These are phyloP conservation scores for Boletellus sp. DNA, from an alignment of 1,284 basidiomycete species.

Conservation along the genomic window DNA sequence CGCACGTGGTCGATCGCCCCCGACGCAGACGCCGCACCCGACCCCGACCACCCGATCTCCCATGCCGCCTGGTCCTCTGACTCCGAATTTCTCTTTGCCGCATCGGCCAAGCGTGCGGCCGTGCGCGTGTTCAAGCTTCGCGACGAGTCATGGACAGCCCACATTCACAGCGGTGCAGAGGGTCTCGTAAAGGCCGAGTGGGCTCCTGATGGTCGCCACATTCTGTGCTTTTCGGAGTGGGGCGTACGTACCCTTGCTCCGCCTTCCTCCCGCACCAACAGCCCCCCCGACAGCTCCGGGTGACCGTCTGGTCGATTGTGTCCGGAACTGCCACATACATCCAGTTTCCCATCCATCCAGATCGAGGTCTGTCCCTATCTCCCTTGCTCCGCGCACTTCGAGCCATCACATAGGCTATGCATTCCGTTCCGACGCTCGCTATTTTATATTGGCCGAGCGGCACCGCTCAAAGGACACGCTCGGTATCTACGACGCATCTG, in stretches of 20 bases:
- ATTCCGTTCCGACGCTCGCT: slow-evolving; percentile 75
- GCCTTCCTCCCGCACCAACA: slow-evolving; percentile 2
- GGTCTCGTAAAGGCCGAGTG: slow-evolving; percentile 81
- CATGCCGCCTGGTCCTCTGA: slow-evolving; percentile 80
- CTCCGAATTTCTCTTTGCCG: slow-evolving; percentile 77
- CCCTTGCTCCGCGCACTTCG: neutral
- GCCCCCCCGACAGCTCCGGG: slow-evolving; percentile 56
- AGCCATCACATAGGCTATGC: slow-evolving; percentile 55
- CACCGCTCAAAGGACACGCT: slow-evolving; percentile 84
- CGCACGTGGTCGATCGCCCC: slow-evolving; percentile 61
- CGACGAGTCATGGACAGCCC: slow-evolving; percentile 69
- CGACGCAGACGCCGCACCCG: no score
- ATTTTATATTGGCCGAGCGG: slow-evolving; percentile 78
- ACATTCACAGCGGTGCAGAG: slow-evolving; percentile 76
- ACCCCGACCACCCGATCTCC: slow-evolving; percentile 62
- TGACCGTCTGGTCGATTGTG: slow-evolving; percentile 76
- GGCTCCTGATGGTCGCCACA: slow-evolving; percentile 75
- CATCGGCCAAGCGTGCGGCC: slow-evolving; percentile 58
- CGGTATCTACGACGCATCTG: slow-evolving; percentile 74
- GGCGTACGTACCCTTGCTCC: slow-evolving; percentile 55
- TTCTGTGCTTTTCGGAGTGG: slow-evolving; percentile 87
- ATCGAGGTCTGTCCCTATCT: slow-evolving; percentile 49
- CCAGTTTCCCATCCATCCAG: slow-evolving; percentile 74
- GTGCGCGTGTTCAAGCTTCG: slow-evolving; percentile 72
- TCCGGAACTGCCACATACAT: slow-evolving; percentile 71